A percentile compares a stretch with the other conserved stretches of the same genome.
phyloP scores from a whole-genome alignment of 176 grass and related monocot species.

The Aechmea fasciata region DNA sequence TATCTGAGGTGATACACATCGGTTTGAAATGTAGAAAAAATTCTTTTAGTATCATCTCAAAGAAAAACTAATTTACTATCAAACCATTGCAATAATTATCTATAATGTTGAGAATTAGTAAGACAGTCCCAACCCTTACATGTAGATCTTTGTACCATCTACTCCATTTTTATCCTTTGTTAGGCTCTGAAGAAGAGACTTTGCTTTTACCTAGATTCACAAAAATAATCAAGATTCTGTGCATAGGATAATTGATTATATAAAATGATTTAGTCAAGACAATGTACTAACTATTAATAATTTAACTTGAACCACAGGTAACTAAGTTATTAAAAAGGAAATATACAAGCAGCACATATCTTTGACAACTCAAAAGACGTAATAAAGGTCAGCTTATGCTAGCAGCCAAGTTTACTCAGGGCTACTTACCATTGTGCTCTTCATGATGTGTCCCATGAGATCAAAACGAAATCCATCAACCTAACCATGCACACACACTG shows the following conservation, averaged over 20 bases:
- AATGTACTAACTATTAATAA: too few relatives aligned
- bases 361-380: background rate
- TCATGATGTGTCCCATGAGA: constrained; percentile 98
- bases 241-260: background rate
- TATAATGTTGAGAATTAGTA: constrained; percentile 12
- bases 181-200: constrained; percentile 63
- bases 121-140: constrained; percentile 44
- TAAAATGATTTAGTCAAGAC: too few relatives aligned
- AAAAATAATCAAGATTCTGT: constrained; percentile 25
- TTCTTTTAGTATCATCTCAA: background rate
- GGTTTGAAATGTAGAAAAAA: background rate
- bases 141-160: constrained; percentile 85
- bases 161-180: constrained; percentile 54
- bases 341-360: too few relatives aligned
- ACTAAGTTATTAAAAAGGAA: too few relatives aligned
- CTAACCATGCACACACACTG: constrained; percentile 13
- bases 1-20: constrained; percentile 34
- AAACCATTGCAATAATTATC: background rate
- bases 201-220: constrained; percentile 62
- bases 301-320: too few relatives aligned
- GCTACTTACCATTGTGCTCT: constrained; percentile 66
- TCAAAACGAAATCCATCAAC: constrained; percentile 94
- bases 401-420: constrained; percentile 1
- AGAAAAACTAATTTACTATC: background rate
- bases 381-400: background rate